Evolutionary conservation across 2,329 filamentous ascomycete genomes (phyloP), one percentile per base, ranked within the genome.

Genomic region (Hymenoscyphus fructigenus): DNA sequence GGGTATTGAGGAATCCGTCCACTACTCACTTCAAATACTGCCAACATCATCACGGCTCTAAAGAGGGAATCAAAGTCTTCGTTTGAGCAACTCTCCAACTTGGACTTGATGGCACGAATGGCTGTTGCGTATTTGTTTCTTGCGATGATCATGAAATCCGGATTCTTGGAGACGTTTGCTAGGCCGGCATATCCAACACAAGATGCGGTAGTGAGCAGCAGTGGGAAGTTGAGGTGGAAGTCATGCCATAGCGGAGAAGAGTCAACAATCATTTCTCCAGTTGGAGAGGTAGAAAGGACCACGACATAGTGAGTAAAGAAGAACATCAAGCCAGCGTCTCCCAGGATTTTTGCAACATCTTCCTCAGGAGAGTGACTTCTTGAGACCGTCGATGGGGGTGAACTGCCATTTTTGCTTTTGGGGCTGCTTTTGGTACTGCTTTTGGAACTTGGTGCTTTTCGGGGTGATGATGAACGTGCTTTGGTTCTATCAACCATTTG

Each of bases 131-230:
- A 85, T 68, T 80, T 83, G 67, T 81, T 80, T 12, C 79, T 79
- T 4, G 84, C 83, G 62, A 78, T 77, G 3, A 78, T 76, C 75
- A 83, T 80, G 6, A 79, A 76, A n/a, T 79, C 75, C 2, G 72
- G 68, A 36, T 70, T 59, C 14, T 72, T 69, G 5, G 64, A 69
- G 0, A 70, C 76, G 69, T 82, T 81, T 7, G 82, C 80, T 26
- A 85, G 74, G 10, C 82, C 82, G 58, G 82, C 79, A 23, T 84
- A 77, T 12, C 83, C 83, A 3, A 85, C 83, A 2, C 83, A 83
- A 1, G 82, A 81, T 75, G 85, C 80, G 66, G 82, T 82, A 59
- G 71, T 64, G 34, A 80, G 79, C 36, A 83, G 78, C 5, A 84
- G 79, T 23, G 41, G 15, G 36, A 38, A 38, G 29, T 78, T 75